Evolutionary conservation across 345 rosid species (phyloP).

Genomic region (Viola odorata): DNA sequence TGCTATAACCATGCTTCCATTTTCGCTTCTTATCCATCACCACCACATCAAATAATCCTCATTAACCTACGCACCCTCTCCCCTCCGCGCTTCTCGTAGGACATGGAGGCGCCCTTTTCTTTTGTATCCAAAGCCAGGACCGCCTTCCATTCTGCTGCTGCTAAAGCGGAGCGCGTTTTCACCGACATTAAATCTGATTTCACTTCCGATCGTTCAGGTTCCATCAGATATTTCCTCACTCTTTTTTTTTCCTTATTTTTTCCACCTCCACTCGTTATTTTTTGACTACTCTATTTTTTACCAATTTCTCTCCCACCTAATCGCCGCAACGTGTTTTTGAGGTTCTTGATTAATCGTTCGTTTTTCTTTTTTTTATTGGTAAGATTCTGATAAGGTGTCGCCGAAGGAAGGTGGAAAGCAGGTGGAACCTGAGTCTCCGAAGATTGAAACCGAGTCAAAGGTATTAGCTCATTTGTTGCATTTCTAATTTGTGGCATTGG

Average conservation of each 20-base stretch:
- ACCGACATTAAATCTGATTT: slow-evolving; percentile 53
- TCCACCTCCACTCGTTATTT: background rate
- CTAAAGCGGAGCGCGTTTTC: slow-evolving; percentile 95
- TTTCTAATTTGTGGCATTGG: background rate
- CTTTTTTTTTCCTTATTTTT: slow-evolving; percentile 1
- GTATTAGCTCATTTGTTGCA: slow-evolving; percentile 20
- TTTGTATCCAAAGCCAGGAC: slow-evolving; percentile 84
- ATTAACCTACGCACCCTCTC: slow-evolving; percentile 25
- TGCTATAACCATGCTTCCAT: slow-evolving; percentile 4
- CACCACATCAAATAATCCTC: background rate
- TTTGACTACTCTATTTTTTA: background rate
- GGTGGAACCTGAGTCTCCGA: slow-evolving; percentile 15
- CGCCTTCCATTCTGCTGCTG: slow-evolving; percentile 92
- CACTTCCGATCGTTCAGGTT: slow-evolving; percentile 69
- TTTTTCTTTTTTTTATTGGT: slow-evolving; percentile 11
- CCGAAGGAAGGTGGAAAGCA: slow-evolving; percentile 16
- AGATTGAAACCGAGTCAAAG: slow-evolving; percentile 42
- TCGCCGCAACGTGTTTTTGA: background rate
- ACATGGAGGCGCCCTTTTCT: slow-evolving; percentile 71
- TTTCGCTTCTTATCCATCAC: background rate
- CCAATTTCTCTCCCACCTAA: background rate
- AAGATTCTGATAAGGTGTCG: slow-evolving; percentile 51
- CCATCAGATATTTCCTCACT: slow-evolving; percentile 9
- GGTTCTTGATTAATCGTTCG: background rate
- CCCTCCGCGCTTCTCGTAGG: slow-evolving; percentile 22